Conservation (phyloP, 768 basidiomycete species). For the Chalciporus pseudorubinellus region DNA sequence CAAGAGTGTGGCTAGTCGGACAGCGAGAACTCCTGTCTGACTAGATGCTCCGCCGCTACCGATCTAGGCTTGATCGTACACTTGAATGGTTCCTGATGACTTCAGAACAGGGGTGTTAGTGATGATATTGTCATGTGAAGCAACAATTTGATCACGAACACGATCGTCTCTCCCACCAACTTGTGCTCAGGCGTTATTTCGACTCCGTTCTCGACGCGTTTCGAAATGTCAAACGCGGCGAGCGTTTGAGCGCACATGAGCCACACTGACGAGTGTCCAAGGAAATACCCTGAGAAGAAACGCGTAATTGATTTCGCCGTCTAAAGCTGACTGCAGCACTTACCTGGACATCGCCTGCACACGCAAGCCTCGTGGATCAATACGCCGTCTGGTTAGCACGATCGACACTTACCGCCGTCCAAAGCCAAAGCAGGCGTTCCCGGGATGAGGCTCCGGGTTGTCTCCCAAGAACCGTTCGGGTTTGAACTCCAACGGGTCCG, state of each 20-base stretch:
- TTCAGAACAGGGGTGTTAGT: neutral
- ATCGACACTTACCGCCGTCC: constrained; percentile 12
- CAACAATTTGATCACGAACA: constrained; percentile 2
- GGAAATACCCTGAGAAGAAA: constrained; percentile 19
- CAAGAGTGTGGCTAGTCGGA: neutral
- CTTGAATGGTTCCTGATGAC: constrained; percentile 10
- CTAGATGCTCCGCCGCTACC: neutral
- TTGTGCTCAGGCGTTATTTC: constrained; percentile 46
- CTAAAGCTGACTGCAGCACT: neutral
- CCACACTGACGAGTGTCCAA: constrained; percentile 28
- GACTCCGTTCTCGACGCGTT: constrained; percentile 38
- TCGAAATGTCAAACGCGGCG: constrained; percentile 43
- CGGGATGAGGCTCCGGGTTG: constrained; percentile 13
- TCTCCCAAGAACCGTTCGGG: constrained; percentile 23
- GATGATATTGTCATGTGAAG: neutral
- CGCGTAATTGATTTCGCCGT: neutral
- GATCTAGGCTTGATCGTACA: constrained; percentile 12
- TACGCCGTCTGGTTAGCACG: rapidly evolving
- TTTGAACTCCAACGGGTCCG: constrained; percentile 18
- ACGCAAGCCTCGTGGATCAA: neutral
- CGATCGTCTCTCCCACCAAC: constrained; percentile 8
- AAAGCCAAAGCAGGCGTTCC: constrained; percentile 15
- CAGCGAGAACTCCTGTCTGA: neutral
- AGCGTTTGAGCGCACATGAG: constrained; percentile 33
- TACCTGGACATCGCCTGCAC: constrained; percentile 15